These are phyloP conservation scores for Wickerhamomyces sp. DNA, from an alignment of 1,139 yeast genomes.

Conservation along the genomic window DNA sequence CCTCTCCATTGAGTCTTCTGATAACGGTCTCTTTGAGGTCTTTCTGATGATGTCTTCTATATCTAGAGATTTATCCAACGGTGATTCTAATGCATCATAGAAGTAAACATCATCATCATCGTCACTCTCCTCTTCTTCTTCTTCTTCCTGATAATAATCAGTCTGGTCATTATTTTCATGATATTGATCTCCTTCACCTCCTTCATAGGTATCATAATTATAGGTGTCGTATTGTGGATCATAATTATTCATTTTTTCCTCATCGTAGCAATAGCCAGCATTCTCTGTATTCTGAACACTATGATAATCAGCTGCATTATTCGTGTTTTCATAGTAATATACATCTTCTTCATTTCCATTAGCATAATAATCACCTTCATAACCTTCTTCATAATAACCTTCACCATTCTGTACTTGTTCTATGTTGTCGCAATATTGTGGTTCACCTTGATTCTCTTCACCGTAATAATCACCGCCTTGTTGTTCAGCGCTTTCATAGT, in stretches of 20 bases:
- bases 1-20: background rate
- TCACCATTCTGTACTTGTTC: background rate
- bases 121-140: background rate
- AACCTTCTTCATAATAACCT: background rate
- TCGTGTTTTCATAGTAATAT: no score
- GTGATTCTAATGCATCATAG: background rate
- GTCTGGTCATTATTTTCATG: no score
- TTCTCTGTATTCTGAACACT: no score
- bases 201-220: no score
- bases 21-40: background rate
- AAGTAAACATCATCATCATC: background rate
- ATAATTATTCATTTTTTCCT: no score
- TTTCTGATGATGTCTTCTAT: background rate
- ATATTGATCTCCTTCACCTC: no score
- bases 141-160: background rate
- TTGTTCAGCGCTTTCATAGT: background rate
- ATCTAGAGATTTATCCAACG: background rate
- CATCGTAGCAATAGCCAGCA: no score
- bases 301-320: no score
- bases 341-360: background rate
- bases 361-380: background rate
- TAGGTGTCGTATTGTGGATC: no score
- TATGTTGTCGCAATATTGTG: background rate
- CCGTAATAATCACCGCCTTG: background rate
- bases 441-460: no score